Conservation (phyloP, 139 green algal species). For the Ostreobium quekettii region DNA sequence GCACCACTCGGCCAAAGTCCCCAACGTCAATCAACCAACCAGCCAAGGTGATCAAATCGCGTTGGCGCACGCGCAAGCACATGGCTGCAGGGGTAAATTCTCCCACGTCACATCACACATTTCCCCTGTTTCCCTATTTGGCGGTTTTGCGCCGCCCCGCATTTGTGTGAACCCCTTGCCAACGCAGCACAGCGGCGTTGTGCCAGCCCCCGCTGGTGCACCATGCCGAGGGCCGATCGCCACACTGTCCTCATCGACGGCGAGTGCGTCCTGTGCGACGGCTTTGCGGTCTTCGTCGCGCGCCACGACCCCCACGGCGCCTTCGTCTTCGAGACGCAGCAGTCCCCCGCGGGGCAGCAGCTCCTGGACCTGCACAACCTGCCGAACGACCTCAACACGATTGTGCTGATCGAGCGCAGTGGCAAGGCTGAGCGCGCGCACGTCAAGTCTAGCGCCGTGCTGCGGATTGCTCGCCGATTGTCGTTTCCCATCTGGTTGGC, state of each 20-base stretch:
- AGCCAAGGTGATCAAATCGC: too few relatives aligned
- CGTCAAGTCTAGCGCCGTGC: conserved; percentile 26
- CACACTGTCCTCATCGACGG: conserved; percentile 33
- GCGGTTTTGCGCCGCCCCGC: too few relatives aligned
- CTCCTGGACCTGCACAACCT: conserved; percentile 14
- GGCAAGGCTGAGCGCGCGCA: background rate
- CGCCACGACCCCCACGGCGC: background rate
- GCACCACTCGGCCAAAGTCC: too few relatives aligned
- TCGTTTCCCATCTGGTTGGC: background rate
- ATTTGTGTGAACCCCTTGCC: too few relatives aligned
- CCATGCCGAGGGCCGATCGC: too few relatives aligned
- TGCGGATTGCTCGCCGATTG: conserved; percentile 8
- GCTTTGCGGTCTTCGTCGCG: conserved; percentile 27
- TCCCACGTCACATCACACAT: too few relatives aligned
- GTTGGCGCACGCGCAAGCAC: too few relatives aligned
- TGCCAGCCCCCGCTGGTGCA: too few relatives aligned
- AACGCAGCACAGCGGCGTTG: too few relatives aligned
- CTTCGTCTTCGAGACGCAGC: conserved; percentile 33
- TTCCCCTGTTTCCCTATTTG: too few relatives aligned
- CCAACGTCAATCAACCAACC: too few relatives aligned
- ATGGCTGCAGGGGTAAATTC: too few relatives aligned
- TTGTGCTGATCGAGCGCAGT: conserved; percentile 23
- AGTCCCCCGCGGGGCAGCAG: conserved; percentile 17
- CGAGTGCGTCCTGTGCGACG: conserved; percentile 30
- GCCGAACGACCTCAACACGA: conserved; percentile 22